Percentiles rank a stretch among this genome's conserved stretches.
These are phyloP conservation scores for Colletotrichum truncatum DNA, from an alignment of 2,329 filamentous ascomycete genomes.

Conservation along the genomic window DNA sequence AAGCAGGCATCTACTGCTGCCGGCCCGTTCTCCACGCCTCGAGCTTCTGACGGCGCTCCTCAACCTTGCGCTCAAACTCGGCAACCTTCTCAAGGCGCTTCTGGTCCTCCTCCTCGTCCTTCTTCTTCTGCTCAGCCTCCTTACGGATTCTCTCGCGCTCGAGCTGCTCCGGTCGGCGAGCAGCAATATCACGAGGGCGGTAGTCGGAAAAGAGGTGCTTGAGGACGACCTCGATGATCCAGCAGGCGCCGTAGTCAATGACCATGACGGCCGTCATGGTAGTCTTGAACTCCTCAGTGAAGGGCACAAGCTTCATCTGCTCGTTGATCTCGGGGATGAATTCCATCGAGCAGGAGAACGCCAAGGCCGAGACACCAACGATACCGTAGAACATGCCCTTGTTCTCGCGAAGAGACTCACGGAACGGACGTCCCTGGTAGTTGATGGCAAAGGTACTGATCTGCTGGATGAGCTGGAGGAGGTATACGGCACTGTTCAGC, in stretches of 20 bases:
- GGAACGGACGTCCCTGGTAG: constrained; percentile 98
- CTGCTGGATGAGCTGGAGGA: constrained; percentile 97
- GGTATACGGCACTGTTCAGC: constrained; percentile 95
- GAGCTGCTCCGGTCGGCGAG: constrained; percentile 86
- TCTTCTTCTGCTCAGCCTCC: constrained; percentile 60
- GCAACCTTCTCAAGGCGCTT: constrained; percentile 63
- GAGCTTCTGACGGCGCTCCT: constrained; percentile 58
- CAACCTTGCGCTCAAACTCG: constrained; percentile 67
- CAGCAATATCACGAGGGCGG: constrained; percentile 91
- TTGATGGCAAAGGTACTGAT: constrained; percentile 99
- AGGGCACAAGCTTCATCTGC: constrained; percentile 91
- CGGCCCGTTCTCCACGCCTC: constrained; percentile 54
- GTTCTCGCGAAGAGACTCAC: constrained; percentile 94
- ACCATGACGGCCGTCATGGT: constrained; percentile 88
- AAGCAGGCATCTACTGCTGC: constrained; percentile 24
- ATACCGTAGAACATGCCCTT: constrained; percentile 98
- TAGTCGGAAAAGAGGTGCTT: constrained; percentile 92
- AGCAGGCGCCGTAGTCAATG: constrained; percentile 88
- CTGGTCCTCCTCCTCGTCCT: constrained; percentile 61
- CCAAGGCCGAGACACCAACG: constrained; percentile 86
- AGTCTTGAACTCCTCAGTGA: constrained; percentile 86
- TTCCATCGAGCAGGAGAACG: constrained; percentile 94
- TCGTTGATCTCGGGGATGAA: constrained; percentile 96
- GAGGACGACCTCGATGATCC: constrained; percentile 83
- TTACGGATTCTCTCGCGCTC: constrained; percentile 78